Evolutionary conservation across 257 asterid species (phyloP), one percentile per base, ranked within the genome.

Genomic region (Voacanga thouarsii): DNA sequence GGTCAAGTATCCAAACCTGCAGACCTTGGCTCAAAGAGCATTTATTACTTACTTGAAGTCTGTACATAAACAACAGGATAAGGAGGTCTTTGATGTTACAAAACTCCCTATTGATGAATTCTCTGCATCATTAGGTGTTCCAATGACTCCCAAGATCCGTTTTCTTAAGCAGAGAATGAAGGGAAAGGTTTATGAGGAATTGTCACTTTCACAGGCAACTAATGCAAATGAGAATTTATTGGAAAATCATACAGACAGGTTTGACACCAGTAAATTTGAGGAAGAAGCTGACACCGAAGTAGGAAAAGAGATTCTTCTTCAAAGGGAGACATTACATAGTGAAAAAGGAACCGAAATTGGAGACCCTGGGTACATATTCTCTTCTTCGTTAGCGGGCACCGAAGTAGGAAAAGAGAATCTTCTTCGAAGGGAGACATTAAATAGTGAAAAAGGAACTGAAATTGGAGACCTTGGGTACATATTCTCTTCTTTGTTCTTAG

Each of bases 81-180:
- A 90, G 85, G 99, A 96, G 86, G 81, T 92, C 77, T 93, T 96
- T 84, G 96, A 93, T 60, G 92, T 92, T 72, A 86, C 84, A 47
- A 86, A 92, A 78, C 97, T 93, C 74, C 92, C 96, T 1, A 79
- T 92, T 75, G 98, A 90, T 59, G 97, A 89, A 53, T 93, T 56
- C 79, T 80, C 96, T 76, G 97, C 97, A 82, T 96, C 99, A 71
- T 81, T 93, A 72, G 99, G 99, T 79, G 97, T 96, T 80, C 98
- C 99, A 41, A 85, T 92, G 97, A 92, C 97, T 77, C 99, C 99
- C 57, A 93, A 89, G 79, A 83, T 96, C 76, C 91, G 97, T 47
- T 91, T 92, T 84, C 84, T 92, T 39, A 93, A 93, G 74, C 91
- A 86, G 78, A 92, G 87, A 75, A 80, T 69, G 66, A 89, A 88